A percentile compares a stretch with the other conserved stretches of the same genome.
phyloP scores from a whole-genome alignment of 2,329 filamentous ascomycete species.

The Metarhizium rileyi region DNA sequence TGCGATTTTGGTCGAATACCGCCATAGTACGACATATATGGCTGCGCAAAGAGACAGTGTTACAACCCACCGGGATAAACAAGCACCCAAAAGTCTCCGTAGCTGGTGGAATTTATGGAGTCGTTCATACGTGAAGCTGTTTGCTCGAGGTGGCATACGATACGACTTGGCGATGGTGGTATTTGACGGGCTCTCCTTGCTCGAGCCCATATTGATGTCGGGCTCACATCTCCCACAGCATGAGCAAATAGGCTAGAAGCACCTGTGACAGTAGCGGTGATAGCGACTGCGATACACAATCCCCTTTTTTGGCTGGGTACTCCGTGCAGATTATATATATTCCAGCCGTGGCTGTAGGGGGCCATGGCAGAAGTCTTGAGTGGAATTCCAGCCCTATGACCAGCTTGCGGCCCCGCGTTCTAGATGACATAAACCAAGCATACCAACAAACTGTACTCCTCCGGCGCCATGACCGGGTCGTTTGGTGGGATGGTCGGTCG shows the following conservation, averaged over 20 bases:
- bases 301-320: no score
- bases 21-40: slow-evolving; percentile 19
- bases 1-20: slow-evolving; percentile 18
- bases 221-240: neutral
- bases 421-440: neutral
- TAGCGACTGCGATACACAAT: neutral
- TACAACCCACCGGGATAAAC: slow-evolving; percentile 17
- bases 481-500: neutral
- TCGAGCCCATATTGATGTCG: neutral
- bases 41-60: slow-evolving; percentile 18
- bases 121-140: slow-evolving; percentile 13
- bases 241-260: neutral
- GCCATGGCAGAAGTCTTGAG: neutral
- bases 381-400: neutral
- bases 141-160: neutral
- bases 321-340: neutral
- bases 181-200: neutral
- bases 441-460: no score
- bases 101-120: slow-evolving; percentile 13
- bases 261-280: neutral
- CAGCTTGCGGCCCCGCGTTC: no score
- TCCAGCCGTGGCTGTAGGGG: neutral
- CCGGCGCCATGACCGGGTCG: neutral
- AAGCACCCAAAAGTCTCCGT: slow-evolving; percentile 9
- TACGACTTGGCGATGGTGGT: neutral